phyloP scores from a whole-genome alignment of 2,329 filamentous ascomycete genomes.

The Claviceps digitariae region DNA sequence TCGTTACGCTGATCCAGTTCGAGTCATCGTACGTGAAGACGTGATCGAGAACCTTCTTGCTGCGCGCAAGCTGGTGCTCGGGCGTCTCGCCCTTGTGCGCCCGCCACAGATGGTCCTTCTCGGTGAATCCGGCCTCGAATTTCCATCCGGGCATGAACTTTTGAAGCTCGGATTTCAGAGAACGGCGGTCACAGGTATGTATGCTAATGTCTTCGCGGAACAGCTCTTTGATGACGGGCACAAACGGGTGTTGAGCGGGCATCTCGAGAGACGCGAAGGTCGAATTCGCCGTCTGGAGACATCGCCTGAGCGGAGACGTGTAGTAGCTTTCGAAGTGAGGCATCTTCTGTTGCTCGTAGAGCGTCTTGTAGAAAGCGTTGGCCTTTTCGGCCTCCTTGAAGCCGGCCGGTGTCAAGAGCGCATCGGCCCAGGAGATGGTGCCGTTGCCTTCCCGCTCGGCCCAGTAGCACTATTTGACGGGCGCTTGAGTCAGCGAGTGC shows the following conservation, averaged over 20 bases:
- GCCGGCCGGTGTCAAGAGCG: constrained; percentile 45
- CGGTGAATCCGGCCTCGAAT: constrained; percentile 49
- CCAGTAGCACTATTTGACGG: constrained; percentile 44
- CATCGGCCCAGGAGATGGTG: constrained; percentile 49
- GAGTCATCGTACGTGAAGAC: constrained; percentile 38
- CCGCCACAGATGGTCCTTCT: constrained; percentile 35
- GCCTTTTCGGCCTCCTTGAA: constrained; percentile 43
- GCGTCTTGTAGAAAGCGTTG: constrained; percentile 42
- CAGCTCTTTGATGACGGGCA: constrained; percentile 48
- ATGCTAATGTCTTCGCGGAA: constrained; percentile 53
- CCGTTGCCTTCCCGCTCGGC: constrained; percentile 48
- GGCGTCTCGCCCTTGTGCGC: constrained; percentile 27
- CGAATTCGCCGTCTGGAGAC: constrained; percentile 46
- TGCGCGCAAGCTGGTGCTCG: constrained; percentile 34
- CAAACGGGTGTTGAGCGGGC: constrained; percentile 36
- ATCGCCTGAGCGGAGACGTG: constrained; percentile 49
- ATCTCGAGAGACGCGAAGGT: constrained; percentile 44
- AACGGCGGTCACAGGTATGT: constrained; percentile 55
- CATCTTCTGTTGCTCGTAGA: constrained; percentile 39
- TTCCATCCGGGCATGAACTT: constrained; percentile 35
- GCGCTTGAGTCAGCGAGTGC: background rate
- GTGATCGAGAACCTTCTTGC: constrained; percentile 38
- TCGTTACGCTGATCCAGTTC: constrained; percentile 46
- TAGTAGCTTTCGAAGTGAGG: constrained; percentile 52
- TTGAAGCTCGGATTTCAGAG: constrained; percentile 38